Percentiles rank a stretch among this genome's conserved stretches.
phyloP scores from a whole-genome alignment of 148 eudicot genomes.

The Amaranthus palmeri region DNA sequence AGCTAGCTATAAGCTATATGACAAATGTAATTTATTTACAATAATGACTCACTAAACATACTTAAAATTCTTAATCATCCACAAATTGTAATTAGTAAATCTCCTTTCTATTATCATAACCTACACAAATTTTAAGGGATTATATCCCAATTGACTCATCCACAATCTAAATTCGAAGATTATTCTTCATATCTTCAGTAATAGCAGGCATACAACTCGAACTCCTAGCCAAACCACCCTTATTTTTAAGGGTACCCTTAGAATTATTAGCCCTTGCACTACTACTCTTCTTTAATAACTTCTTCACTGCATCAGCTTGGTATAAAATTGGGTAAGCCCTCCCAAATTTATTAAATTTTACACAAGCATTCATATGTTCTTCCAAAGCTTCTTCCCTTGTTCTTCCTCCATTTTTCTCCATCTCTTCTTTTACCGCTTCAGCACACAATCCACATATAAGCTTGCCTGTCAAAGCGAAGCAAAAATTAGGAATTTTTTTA shows the following conservation, averaged over 20 bases:
- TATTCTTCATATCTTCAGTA: conserved; percentile 19
- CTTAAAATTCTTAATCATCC: not conserved
- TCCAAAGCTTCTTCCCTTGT: conserved; percentile 41
- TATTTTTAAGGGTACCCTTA: conserved; percentile 6
- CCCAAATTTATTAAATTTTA: conserved; percentile 47
- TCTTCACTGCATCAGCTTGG: conserved; percentile 53
- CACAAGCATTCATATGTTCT: conserved; percentile 51
- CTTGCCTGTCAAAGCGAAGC: not conserved
- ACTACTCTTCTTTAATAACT: conserved; percentile 39
- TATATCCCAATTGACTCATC: no score
- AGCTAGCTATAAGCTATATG: not conserved
- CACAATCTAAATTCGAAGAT: conserved; percentile 3
- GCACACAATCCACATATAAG: conserved; percentile 58
- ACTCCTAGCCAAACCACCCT: conserved; percentile 39
- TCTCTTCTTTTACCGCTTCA: conserved; percentile 66
- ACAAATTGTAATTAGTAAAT: not conserved
- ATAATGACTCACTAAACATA: not conserved
- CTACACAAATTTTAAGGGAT: not conserved
- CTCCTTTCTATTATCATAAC: not conserved
- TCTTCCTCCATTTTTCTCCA: conserved; percentile 55
- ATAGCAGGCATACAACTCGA: conserved; percentile 63
- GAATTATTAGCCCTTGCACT: not conserved
- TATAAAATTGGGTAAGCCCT: conserved; percentile 50
- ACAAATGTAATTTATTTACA: conserved; percentile 2
- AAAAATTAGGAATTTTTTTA: no score